Base-by-base conservation (phyloP, 352 stramenopile genomes). In the Phytopythium aichiense region DNA sequence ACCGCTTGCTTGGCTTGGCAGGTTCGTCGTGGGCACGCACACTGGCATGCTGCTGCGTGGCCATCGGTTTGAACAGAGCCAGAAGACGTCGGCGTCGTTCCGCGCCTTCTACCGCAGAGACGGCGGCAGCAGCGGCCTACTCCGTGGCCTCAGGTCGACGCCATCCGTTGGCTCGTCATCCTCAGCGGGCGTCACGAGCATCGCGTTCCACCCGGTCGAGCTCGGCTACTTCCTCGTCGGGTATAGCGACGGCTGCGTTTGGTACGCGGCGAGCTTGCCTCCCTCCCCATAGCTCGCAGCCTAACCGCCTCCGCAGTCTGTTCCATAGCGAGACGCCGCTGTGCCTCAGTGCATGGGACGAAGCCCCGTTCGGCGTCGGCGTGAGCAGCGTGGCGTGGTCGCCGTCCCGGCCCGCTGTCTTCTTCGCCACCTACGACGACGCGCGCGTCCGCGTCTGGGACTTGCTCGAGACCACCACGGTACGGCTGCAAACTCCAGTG, bases 171-270 rank as follows among this genome's bases (percentile, higher is more conserved):
- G 31, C 16, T 43, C 42, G 33, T 16, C 28, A 35, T 52, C 42
- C 6, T 30, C 22, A 11, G 60, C 52, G 45, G 74, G 58, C 16
- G 76, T 87, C 38, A 76, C 79, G 1, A 71, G 60, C 43, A 76
- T 89, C 42, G 79, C 69, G 15, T 87, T 86, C 38, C 74, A 88
- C 58, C 79, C 79, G 22, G 76, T 82, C 25, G 48, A 72, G 13
- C 23, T 59, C 0, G 57, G 71, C 25, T 88, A 88, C 65, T 89
- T 91, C 42, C 74, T 91, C 23, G 82, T 76, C 2, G 82, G 82
- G 0, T 91, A 88, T 46, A 69, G 74, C 40, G 82, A 91, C 43
- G 82, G 79, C 31, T 64, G 65, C 13, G 71, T 88, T 16, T 83
- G 76, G 74, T 83, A 49, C 50, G 61, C 43, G 11, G 37, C 31